Percentiles rank a stretch among this genome's conserved stretches.
Evolutionary conservation across 106 monocot genomes (phyloP).

Genomic region (Hemerocallis citrina): DNA sequence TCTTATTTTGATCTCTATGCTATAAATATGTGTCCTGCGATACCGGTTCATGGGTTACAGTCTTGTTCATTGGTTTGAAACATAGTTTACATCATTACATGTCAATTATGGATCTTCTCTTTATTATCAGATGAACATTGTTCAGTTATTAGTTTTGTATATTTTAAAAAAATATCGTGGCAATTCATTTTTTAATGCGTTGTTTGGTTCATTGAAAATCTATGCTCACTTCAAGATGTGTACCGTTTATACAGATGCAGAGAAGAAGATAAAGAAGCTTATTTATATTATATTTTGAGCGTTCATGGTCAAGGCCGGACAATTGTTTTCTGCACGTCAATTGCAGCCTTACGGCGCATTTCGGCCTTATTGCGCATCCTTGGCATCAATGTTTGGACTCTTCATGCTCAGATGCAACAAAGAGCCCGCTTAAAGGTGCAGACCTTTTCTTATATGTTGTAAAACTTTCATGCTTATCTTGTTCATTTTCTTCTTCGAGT

Average conservation of each 20-base stretch:
- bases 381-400: constrained; percentile 59
- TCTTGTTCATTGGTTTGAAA: too few relatives aligned
- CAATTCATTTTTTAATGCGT: not conserved
- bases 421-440: constrained; percentile 92
- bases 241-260: constrained; percentile 50
- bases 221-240: not conserved
- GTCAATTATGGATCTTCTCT: not conserved
- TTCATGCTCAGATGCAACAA: constrained; percentile 99
- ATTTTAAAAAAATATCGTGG: not conserved
- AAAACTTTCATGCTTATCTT: not conserved
- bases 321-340: constrained; percentile 94
- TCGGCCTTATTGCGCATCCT: constrained; percentile 61
- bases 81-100: too few relatives aligned
- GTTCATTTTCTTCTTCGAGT: not conserved
- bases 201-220: not conserved
- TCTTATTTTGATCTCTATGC: too few relatives aligned
- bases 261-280: constrained; percentile 94
- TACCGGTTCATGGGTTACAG: too few relatives aligned
- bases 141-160: not conserved
- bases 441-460: not conserved
- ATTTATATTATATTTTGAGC: constrained; percentile 95
- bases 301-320: constrained; percentile 87
- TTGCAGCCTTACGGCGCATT: constrained; percentile 82
- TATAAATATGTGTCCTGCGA: too few relatives aligned
- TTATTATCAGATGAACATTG: not conserved